phyloP scores from a whole-genome alignment of 2,329 filamentous ascomycete species.

The Alternaria gaisen region DNA sequence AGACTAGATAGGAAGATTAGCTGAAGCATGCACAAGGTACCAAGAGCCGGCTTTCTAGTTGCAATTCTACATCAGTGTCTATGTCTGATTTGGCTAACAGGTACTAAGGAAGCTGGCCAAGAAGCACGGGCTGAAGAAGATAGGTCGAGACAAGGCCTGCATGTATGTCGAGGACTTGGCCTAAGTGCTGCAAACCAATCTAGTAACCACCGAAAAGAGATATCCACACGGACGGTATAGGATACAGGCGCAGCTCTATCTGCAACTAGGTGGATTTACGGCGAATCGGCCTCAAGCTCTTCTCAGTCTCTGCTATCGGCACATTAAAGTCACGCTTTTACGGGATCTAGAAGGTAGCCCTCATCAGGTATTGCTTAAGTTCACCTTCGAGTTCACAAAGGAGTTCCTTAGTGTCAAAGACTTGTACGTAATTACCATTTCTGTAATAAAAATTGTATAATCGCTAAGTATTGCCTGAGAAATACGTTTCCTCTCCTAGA shows the following conservation, averaged over 20 bases:
- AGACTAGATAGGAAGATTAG: not conserved
- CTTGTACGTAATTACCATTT: slow-evolving; percentile 5
- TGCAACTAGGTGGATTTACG: not conserved
- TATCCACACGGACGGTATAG: not conserved
- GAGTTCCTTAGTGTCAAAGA: slow-evolving; percentile 8
- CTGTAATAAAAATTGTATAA: not conserved
- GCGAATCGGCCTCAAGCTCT: slow-evolving; percentile 8
- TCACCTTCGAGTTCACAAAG: slow-evolving; percentile 15
- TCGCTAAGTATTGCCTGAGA: not conserved
- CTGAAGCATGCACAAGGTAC: slow-evolving; percentile 18
- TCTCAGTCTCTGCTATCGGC: slow-evolving; percentile 14
- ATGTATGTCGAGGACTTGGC: slow-evolving; percentile 16
- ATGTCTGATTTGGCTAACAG: slow-evolving; percentile 15
- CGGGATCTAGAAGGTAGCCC: slow-evolving; percentile 12
- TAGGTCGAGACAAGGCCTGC: slow-evolving; percentile 17
- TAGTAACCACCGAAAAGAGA: not conserved
- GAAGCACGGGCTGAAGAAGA: slow-evolving; percentile 26
- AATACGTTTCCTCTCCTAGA: slow-evolving; percentile 45
- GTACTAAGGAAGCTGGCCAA: slow-evolving; percentile 27
- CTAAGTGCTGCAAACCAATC: not conserved
- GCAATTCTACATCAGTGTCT: not conserved
- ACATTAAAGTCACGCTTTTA: slow-evolving; percentile 18
- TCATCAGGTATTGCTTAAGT: slow-evolving; percentile 18
- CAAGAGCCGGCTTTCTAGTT: not conserved
- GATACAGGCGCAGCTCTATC: not conserved